Base-by-base conservation (phyloP, 495 filamentous ascomycete species). In the Daldinia concentrica region DNA sequence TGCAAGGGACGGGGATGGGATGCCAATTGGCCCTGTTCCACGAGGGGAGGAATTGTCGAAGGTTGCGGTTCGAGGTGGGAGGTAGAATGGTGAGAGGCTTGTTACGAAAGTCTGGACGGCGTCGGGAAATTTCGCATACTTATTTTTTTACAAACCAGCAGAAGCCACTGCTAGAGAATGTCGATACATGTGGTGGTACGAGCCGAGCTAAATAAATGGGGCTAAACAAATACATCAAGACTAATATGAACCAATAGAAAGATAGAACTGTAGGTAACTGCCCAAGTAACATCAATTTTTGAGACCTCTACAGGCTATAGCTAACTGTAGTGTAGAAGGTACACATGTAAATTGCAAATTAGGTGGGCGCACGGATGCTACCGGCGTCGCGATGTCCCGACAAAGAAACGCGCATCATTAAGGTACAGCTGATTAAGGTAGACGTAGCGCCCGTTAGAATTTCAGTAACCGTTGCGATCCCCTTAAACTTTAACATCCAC, bases 91-190 rank as follows among this genome's bases (percentile, higher is more conserved):
- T 63, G 55, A 68, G 54, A 60, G 50, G 62, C 50, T 41, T 66
- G 62, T 50, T 37, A 68, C 55, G 66, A 66, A 69, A 52, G 48
- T 70, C 60, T 57, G 60, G 55, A 72, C 50, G 63, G 66, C 55
- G 63, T 73, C 69, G 73, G 75, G 65, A 77, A 66, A 77, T 75
- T 73, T 77, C 73, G 70, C 64, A 48, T 19, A 48, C 62, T 24
- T 39, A 26, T 58, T 68, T 65, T 65, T 68, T 75, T 24, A 27
- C 52, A 56, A 56, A 19, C 52, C 52, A 56, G 52, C 52, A 55
- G 29, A 59, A 67, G 55, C 64, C 64, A 58, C 63, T 19, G 24
- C 36, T 48, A 48, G 50, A 19, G 24, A 26, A 41, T 41, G 32
- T 22, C 12, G 59, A 22, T 65, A 66, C 50, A 22, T 58, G 36